Percentiles rank a stretch among this genome's conserved stretches.
Conservation (phyloP, 345 rosid species). For the Brassica nigra region DNA sequence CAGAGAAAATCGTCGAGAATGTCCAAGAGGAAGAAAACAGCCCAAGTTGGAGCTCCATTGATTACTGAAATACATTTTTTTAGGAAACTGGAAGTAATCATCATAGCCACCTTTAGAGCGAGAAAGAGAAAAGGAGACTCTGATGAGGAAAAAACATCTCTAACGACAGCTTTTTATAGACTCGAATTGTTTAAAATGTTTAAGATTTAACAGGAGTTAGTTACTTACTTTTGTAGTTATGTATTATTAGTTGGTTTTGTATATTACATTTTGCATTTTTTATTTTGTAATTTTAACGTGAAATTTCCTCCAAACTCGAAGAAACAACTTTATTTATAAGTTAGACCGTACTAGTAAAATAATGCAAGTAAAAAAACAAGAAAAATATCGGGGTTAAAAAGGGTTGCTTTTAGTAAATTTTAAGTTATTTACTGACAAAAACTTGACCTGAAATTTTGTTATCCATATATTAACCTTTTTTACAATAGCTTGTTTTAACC, state of each 20-base stretch:
- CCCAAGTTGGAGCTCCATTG: constrained; percentile 36
- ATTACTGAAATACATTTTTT: constrained; percentile 41
- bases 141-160: neutral
- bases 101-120: constrained; percentile 22
- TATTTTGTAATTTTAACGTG: neutral
- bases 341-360: neutral
- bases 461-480: neutral
- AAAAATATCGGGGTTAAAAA: no score
- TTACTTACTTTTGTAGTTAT: neutral
- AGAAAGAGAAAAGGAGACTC: neutral
- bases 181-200: neutral
- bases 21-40: constrained; percentile 59
- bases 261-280: neutral
- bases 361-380: neutral
- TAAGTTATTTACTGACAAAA: neutral
- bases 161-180: constrained; percentile 8
- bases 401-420: neutral
- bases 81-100: constrained; percentile 26
- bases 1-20: constrained; percentile 56
- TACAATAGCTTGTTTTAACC: neutral
- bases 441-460: neutral
- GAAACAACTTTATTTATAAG: neutral
- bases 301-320: neutral
- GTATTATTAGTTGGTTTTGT: neutral
- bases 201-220: neutral